A percentile compares a stretch with the other conserved stretches of the same genome.
These are phyloP conservation scores for Psidium friedrichsthalianum DNA, from an alignment of 345 rosid species.

Conservation along the genomic window DNA sequence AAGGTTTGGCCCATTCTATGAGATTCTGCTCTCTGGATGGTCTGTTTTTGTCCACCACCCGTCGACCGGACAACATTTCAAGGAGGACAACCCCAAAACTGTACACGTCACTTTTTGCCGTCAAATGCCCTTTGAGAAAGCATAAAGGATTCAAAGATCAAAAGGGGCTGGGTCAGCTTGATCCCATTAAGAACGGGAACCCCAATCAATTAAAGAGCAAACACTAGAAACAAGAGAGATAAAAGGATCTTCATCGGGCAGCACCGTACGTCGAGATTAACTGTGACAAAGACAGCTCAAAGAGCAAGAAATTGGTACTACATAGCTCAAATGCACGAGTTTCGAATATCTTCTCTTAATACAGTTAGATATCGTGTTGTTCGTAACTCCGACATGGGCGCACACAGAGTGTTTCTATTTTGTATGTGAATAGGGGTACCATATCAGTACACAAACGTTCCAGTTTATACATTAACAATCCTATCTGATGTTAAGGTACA, in stretches of 20 bases:
- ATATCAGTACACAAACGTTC: neutral
- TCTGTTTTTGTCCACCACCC: conserved; percentile 69
- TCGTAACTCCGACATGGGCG: neutral
- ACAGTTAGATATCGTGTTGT: neutral
- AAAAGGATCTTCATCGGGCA: neutral
- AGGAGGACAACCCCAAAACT: conserved; percentile 92
- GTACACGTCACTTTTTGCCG: conserved; percentile 72
- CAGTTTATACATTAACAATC: neutral
- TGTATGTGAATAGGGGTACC: neutral
- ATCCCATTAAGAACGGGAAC: neutral
- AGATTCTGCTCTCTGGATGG: conserved; percentile 72
- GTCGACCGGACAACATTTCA: conserved; percentile 77
- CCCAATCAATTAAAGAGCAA: neutral
- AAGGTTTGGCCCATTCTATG: conserved; percentile 87
- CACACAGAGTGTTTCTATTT: neutral
- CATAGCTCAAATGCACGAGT: neutral
- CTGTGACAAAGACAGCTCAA: neutral
- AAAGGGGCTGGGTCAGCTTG: neutral
- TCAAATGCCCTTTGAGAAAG: conserved; percentile 51
- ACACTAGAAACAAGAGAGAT: neutral
- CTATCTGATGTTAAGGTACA: neutral
- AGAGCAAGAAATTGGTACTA: neutral
- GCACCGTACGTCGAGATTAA: neutral
- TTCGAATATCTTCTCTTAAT: neutral
- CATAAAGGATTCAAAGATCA: neutral